phyloP scores from a whole-genome alignment of 2,329 filamentous ascomycete genomes.

The Colletotrichum noveboracense region DNA sequence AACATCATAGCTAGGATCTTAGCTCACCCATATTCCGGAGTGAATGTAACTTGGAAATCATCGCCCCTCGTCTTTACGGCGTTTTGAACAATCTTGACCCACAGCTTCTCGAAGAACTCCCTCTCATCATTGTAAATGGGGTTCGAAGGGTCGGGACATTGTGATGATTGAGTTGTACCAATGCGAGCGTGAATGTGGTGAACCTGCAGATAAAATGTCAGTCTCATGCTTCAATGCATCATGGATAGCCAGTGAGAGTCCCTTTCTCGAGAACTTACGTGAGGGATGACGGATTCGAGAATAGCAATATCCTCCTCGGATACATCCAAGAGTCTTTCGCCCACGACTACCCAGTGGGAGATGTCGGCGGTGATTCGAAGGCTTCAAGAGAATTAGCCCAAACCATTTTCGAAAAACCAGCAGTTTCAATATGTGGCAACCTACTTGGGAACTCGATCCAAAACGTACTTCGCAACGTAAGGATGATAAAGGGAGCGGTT shows the following conservation, averaged over 20 bases:
- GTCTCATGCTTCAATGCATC: neutral
- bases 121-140: constrained; percentile 31
- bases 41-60: neutral
- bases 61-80: neutral
- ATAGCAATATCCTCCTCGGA: constrained; percentile 25
- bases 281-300: constrained; percentile 29
- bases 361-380: constrained; percentile 29
- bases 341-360: constrained; percentile 30
- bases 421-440: neutral
- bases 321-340: constrained; percentile 25
- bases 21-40: constrained; percentile 16
- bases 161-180: constrained; percentile 39
- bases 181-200: constrained; percentile 39
- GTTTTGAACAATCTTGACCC: constrained; percentile 22
- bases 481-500: constrained; percentile 37
- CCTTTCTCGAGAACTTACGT: constrained; percentile 24
- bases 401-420: neutral
- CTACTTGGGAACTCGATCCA: constrained; percentile 34
- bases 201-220: constrained; percentile 25
- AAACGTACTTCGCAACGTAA: constrained; percentile 29
- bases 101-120: constrained; percentile 34
- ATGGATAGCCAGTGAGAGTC: neutral
- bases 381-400: neutral
- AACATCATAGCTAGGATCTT: neutral
- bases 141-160: constrained; percentile 38